Base-by-base conservation (phyloP, 1,139 yeast genomes). In the Wickerhamomyces sp. region DNA sequence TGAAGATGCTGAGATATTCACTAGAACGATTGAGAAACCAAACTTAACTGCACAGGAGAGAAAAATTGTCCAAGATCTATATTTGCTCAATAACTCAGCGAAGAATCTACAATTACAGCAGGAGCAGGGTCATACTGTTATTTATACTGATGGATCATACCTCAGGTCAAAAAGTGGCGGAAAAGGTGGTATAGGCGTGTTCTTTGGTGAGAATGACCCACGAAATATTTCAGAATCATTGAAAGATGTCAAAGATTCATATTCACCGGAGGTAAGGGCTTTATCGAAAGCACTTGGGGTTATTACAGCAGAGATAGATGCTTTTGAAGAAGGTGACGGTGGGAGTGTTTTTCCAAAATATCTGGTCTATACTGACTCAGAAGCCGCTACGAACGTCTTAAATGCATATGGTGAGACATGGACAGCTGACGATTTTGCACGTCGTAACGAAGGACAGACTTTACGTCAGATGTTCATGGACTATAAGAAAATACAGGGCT, bases 251-350 rank as follows among this genome's bases (percentile, higher is more conserved):
- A 87, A 82, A 37, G 89, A 96, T 0, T 91, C 89, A 58, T 91
- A 86, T 56, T 68, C 90, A 39, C 95, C 95, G 2, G 97, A 91
- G 62, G 71, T 90, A 23, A 61, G 68, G 18, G 97, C 95, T 0
- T 71, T 86, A 27, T 61, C 66, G 7, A 72, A 71, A 40, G 94
- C 94, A 0, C 61, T 84, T 44, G 59, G 62, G 9, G 56, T 60
- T 10, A 71, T 80, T 11, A 53, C 64, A 44, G 36, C 52, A 1
- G 55, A 64, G 26, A 65, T 79, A 37, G 65, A 69, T 27, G 36
- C 50, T 0, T 70, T 68, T 42, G 45, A 49, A 3, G 44, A 55
- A 2, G 47, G 49, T 1, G 43, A 39, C 6, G 31, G 36, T 9
- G 30, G 41, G 2, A 60, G 59, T 2, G 45, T 51, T 4, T 41